A percentile compares a stretch with the other conserved stretches of the same genome.
phyloP scores from a whole-genome alignment of 306 rosid genomes.

The Castanopsis chinensis region DNA sequence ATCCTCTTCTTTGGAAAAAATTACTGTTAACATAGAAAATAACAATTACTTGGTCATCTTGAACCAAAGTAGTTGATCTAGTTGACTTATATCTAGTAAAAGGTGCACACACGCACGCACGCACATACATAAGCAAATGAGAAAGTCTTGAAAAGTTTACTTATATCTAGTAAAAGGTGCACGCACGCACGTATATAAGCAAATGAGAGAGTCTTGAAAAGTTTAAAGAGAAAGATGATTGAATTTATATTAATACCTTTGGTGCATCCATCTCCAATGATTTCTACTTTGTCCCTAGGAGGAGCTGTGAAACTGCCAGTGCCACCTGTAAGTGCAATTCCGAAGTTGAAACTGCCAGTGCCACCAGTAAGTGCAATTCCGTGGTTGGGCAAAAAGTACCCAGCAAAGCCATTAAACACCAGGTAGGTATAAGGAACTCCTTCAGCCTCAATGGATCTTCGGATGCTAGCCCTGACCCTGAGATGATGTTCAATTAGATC shows the following conservation, averaged over 20 bases:
- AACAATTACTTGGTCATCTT: not conserved
- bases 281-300: constrained; percentile 37
- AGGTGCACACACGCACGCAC: no score
- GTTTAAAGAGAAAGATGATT: not conserved
- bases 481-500: no score
- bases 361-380: no score
- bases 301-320: constrained; percentile 19
- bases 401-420: no score
- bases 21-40: constrained; percentile 22
- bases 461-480: no score
- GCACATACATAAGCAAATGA: no score
- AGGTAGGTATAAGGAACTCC: no score
- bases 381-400: no score
- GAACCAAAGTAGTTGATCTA: not conserved
- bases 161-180: not conserved
- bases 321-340: constrained; percentile 9
- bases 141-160: no score
- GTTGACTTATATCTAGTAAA: not conserved
- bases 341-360: constrained; percentile 9
- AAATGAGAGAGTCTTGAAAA: no score
- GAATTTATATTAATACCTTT: constrained; percentile 17
- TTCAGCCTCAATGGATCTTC: no score
- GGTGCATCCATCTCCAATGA: constrained; percentile 48
- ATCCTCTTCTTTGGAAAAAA: constrained; percentile 39
- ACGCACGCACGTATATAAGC: no score